A percentile compares a stretch with the other conserved stretches of the same genome.
phyloP scores from a whole-genome alignment of 352 stramenopile genomes.

The Albugo laibachii region DNA sequence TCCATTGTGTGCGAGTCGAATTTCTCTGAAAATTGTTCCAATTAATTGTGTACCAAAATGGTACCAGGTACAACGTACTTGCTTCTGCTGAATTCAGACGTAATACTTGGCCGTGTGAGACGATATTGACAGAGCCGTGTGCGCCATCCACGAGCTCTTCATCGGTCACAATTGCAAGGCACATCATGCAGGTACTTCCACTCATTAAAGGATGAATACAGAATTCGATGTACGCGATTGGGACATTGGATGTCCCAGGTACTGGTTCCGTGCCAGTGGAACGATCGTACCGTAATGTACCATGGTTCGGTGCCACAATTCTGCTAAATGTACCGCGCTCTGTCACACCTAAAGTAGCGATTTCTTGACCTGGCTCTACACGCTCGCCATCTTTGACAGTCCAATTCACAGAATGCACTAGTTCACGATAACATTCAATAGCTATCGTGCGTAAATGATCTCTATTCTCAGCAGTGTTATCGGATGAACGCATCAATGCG shows the following conservation, averaged over 20 bases:
- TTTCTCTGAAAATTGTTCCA: slow-evolving; percentile 27
- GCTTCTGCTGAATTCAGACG: slow-evolving; percentile 92
- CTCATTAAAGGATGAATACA: slow-evolving; percentile 59
- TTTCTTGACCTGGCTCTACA: slow-evolving; percentile 33
- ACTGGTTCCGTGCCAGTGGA: slow-evolving; percentile 1
- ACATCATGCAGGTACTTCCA: slow-evolving; percentile 65
- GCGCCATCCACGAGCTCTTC: slow-evolving; percentile 38
- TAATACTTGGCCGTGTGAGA: slow-evolving; percentile 80
- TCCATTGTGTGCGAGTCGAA: slow-evolving; percentile 73
- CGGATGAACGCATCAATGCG: not conserved
- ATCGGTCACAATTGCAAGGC: slow-evolving; percentile 42
- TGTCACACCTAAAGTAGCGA: slow-evolving; percentile 29
- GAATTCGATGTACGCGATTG: slow-evolving; percentile 48
- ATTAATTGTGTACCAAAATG: slow-evolving; percentile 4
- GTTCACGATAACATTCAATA: not conserved
- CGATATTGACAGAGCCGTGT: slow-evolving; percentile 40
- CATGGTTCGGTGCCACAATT: slow-evolving; percentile 76
- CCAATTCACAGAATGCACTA: slow-evolving; percentile 27
- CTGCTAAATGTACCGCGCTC: slow-evolving; percentile 33
- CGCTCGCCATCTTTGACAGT: slow-evolving; percentile 16
- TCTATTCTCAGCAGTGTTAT: not conserved
- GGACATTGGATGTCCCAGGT: slow-evolving; percentile 2
- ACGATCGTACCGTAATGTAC: slow-evolving; percentile 38
- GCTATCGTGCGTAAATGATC: not conserved
- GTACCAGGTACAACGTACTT: slow-evolving; percentile 51